Base-by-base conservation (phyloP, 2,329 filamentous ascomycete genomes). In the Madurella mycetomatis region DNA sequence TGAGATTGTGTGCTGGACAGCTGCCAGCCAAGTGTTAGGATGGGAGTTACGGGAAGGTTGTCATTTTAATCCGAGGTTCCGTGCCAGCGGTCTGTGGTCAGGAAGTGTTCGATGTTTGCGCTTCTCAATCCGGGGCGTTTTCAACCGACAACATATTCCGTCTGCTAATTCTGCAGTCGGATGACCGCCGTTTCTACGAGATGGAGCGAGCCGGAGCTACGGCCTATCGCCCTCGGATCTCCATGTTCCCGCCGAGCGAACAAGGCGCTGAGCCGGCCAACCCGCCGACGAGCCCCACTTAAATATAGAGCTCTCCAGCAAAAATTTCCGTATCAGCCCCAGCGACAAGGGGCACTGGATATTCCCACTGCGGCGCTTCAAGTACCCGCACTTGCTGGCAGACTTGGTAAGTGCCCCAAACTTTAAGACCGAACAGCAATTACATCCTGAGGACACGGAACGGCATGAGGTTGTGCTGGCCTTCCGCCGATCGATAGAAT, bases 171-270 rank as follows among this genome's bases (percentile, higher is more conserved):
- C 41, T 31, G 30, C 34, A 45, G 37, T 39, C 47, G 55, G 47
- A 58, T 30, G n/a, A 18, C 58, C 53, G 54, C 42, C 54, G 50
- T 47, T 40, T 25, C 48, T 40, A 44, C 49, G 47, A 52, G 41
- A 34, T n/a, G 41, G 32, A 9, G 40, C n/a, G 40, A 12, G 17
- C 47, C 60, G 61, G 60, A 63, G 61, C 46, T 60, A 59, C 42
- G 37, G 51, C 30, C 53, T 65, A 65, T 63, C 63, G 60, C 63
- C 63, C 56, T 65, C 63, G 63, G 53, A 65, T 63, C 60, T 64
- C 63, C 62, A 64, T 52, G 44, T 58, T 49, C 47, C 45, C 46
- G 50, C 63, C 63, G 63, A 65, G 60, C 54, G 17, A 30, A 30
- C 15, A 47, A 48, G 47, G 47, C 56, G 54, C 56, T 57, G 48